Conservation (phyloP, 2,329 filamentous ascomycete species). For the Cucurbitaria berberidis region DNA sequence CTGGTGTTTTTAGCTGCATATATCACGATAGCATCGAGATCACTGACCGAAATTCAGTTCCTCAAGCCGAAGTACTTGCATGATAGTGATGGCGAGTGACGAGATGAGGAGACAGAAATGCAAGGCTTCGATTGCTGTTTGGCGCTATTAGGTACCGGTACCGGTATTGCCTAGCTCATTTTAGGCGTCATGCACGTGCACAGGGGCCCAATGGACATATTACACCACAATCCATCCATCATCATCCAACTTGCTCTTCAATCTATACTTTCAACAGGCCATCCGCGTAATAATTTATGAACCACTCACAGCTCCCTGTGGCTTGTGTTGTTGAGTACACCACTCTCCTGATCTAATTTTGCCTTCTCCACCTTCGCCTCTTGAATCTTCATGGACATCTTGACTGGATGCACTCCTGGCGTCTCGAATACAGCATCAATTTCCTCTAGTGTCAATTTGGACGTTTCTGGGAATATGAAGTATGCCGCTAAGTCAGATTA, state of each 20-base stretch:
- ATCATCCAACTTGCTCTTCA: neutral
- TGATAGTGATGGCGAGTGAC: too few species aligned
- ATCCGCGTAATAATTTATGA: neutral
- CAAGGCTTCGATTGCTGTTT: too few species aligned
- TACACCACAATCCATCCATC: neutral
- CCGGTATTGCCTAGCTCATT: neutral
- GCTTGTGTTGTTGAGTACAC: neutral
- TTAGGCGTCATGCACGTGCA: neutral
- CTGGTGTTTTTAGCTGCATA: too few species aligned
- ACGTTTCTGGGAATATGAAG: conserved; percentile 62
- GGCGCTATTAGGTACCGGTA: too few species aligned
- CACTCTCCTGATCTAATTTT: conserved; percentile 6
- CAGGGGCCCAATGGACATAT: neutral
- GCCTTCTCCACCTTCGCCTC: conserved; percentile 12
- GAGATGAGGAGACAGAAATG: too few species aligned
- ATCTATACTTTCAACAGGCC: neutral
- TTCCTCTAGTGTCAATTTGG: conserved; percentile 59
- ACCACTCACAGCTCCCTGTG: neutral
- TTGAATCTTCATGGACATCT: conserved; percentile 45
- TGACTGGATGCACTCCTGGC: conserved; percentile 51
- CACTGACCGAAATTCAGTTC: too few species aligned
- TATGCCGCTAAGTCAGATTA: conserved; percentile 45
- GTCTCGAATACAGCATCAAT: conserved; percentile 65
- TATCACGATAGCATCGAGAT: too few species aligned
- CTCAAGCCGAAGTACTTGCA: too few species aligned